Evolutionary conservation across 345 rosid species (phyloP), one percentile per base, ranked within the genome.

Genomic region (Gossypium thurberi): DNA sequence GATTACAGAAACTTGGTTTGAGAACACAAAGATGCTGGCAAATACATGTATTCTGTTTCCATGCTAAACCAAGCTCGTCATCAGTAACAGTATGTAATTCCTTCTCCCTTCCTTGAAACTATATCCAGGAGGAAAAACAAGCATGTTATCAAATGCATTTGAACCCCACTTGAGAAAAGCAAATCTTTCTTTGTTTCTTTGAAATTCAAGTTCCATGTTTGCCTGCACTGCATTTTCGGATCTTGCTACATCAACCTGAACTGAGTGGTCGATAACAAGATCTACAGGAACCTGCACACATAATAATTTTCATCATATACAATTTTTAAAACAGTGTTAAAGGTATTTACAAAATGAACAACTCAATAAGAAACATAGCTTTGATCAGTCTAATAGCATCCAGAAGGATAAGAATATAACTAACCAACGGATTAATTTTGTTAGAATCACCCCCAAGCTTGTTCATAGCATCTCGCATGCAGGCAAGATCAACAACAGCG

Each of bases 121-220:
- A 46, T 9, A 93, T 63, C 98, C 98, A 67, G 98, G 97, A 70
- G 97, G 98, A 69, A 91, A 96, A 78, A 93, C 98, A 79, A 93
- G 96, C 98, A 93, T 91, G 80, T 91, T 93, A 73, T 87, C 77
- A 58, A 93, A 93, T 17, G 96, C 98, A 73, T 78, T 93, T 59
- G 98, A 93, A 70, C 98, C 98, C 98, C 97, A 93, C 77, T 91
- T 91, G 78, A 93, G 97, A 79, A 93, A 93, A 64, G 86, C 90
- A 83, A 93, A 93, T 84, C 98, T 87, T 81, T 93, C 98, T 73
- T 85, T 87, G 86, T 93, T 93, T 63, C 98, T 78, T 63, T 78
- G 82, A 77, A 93, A 93, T 76, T 93, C 98, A 65, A 91, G 84
- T 78, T 93, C 96, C 98, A 93, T 93, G 72, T 91, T 93, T 60